A percentile compares a stretch with the other conserved stretches of the same genome.
phyloP scores from a whole-genome alignment of 306 rosid species.

The Fragaria vesca region DNA sequence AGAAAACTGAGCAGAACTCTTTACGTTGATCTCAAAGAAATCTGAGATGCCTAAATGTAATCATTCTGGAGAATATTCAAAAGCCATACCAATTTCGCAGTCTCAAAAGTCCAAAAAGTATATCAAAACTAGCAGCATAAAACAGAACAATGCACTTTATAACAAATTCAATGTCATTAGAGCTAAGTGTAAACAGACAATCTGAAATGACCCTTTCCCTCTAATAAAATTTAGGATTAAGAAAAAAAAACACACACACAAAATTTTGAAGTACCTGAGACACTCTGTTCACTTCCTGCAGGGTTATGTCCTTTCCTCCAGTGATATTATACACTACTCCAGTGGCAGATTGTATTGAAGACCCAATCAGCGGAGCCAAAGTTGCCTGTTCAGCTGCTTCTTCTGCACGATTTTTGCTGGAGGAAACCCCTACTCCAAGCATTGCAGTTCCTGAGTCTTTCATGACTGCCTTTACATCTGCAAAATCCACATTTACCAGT shows the following conservation, averaged over 20 bases:
- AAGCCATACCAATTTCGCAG: neutral
- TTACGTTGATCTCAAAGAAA: neutral
- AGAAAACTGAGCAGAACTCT: neutral
- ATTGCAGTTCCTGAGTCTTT: conserved; percentile 99
- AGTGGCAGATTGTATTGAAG: conserved; percentile 96
- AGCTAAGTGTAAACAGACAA: neutral
- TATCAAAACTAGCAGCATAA: neutral
- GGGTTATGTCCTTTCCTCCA: conserved; percentile 96
- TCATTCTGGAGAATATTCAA: neutral
- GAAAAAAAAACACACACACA: neutral
- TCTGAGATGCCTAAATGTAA: neutral
- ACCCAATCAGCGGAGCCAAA: conserved; percentile 93
- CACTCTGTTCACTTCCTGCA: conserved; percentile 96
- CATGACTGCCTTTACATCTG: conserved; percentile 99
- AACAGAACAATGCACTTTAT: neutral
- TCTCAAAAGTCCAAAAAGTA: neutral
- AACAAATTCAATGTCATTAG: neutral
- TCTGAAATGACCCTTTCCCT: neutral
- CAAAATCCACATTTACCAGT: conserved; percentile 98
- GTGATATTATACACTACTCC: conserved; percentile 97
- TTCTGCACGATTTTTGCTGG: conserved; percentile 97
- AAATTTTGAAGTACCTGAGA: conserved; percentile 67
- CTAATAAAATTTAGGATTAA: neutral
- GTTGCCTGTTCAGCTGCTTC: conserved; percentile 99
- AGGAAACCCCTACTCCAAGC: conserved; percentile 98